phyloP scores from a whole-genome alignment of 768 basidiomycete species.

The Leccinum longicurvipes region DNA sequence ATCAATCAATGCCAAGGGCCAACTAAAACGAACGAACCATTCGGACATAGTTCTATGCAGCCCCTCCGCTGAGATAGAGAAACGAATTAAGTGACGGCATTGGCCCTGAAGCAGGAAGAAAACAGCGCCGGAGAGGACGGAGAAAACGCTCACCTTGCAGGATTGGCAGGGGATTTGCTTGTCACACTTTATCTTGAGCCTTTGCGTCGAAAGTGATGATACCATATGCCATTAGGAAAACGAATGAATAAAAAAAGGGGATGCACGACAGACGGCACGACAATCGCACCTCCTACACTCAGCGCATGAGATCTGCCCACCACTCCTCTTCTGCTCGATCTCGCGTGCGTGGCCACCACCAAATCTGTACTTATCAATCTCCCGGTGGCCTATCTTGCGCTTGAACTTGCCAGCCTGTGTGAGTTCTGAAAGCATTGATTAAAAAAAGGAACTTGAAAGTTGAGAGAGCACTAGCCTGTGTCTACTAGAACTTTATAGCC shows the following conservation, averaged over 20 bases:
- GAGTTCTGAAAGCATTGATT: conserved; percentile 53
- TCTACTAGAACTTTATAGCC: too few relatives aligned
- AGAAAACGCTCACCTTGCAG: conserved; percentile 49
- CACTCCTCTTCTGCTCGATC: conserved; percentile 69
- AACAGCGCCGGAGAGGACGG: background rate
- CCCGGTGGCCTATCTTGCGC: conserved; percentile 47
- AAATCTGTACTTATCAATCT: conserved; percentile 47
- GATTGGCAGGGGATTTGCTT: conserved; percentile 79
- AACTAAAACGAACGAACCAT: conserved; percentile 42
- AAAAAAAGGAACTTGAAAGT: conserved; percentile 4
- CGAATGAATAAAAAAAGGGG: conserved; percentile 9
- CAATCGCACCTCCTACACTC: conserved; percentile 77
- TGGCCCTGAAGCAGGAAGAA: background rate
- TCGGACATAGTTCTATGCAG: conserved; percentile 68
- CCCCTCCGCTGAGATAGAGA: conserved; percentile 50
- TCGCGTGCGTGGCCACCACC: conserved; percentile 58
- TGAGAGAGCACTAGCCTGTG: too few relatives aligned
- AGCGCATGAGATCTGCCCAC: conserved; percentile 76
- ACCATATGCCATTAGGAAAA: conserved; percentile 9
- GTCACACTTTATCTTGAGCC: conserved; percentile 81
- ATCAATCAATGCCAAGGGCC: background rate
- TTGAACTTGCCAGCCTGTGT: conserved; percentile 50
- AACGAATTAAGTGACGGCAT: background rate
- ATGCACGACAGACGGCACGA: conserved; percentile 32
- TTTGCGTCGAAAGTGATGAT: conserved; percentile 21